Conservation (phyloP, 768 basidiomycete genomes). For the Tricholoma furcatifolium region DNA sequence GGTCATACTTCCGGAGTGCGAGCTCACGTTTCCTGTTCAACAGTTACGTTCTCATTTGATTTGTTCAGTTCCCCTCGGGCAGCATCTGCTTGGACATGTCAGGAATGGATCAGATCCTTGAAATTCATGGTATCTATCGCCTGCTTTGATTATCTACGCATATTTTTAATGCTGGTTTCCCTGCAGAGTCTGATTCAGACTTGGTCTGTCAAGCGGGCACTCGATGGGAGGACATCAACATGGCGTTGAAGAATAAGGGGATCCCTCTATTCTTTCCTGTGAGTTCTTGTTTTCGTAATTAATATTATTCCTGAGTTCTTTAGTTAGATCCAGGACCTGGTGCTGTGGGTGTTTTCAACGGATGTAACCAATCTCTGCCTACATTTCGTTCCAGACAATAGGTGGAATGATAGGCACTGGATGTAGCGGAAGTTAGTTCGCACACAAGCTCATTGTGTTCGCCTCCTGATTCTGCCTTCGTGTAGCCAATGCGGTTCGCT, state of each 20-base stretch:
- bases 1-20: constrained; percentile 80
- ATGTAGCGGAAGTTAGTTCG: constrained; percentile 73
- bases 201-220: constrained; percentile 75
- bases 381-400: constrained; percentile 51
- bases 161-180: background rate
- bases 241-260: constrained; percentile 59
- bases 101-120: constrained; percentile 77
- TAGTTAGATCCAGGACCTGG: constrained; percentile 75
- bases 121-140: constrained; percentile 57
- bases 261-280: constrained; percentile 89
- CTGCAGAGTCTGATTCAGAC: constrained; percentile 67
- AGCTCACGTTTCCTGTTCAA: constrained; percentile 5
- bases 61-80: constrained; percentile 41
- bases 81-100: constrained; percentile 85
- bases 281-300: constrained; percentile 18
- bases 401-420: constrained; percentile 90
- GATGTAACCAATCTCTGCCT: constrained; percentile 1
- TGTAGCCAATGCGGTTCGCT: constrained; percentile 77
- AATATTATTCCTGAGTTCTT: background rate
- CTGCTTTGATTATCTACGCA: background rate
- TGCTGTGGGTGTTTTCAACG: constrained; percentile 44
- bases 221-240: constrained; percentile 79
- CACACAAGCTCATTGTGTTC: background rate
- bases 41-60: background rate
- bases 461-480: background rate